Base-by-base conservation (phyloP, 2,329 filamentous ascomycete genomes). In the Paecilomyces formosus region DNA sequence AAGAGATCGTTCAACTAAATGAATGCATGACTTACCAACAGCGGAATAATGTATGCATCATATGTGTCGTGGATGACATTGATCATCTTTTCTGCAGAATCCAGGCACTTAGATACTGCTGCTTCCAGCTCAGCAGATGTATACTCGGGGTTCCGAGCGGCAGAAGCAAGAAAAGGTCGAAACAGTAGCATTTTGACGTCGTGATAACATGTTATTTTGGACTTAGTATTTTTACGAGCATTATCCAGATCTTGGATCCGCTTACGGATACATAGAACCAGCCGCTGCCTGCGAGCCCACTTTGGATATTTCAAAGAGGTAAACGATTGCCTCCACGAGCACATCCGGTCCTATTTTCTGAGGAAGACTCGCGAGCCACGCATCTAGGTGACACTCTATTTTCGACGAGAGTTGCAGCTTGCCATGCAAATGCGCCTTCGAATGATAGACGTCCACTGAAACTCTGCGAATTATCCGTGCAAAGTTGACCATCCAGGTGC, bases 161-260 rank as follows among this genome's bases (percentile, higher is more conserved):
- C 72, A 55, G 70, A 71, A 57, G 65, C 63, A 6, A 72, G 60
- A 55, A 72, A 75, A 11, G 70, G 72, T 31, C 71, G 68, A 58
- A 74, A 74, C 0, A 73, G 66, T 3, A 76, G 64, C 69, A 76
- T 76, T 53, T 72, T 75, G 12, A 76, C 70, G 53, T 76, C 76
- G 26, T 74, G 70, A 55, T 76, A 77, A 28, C 72, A 71, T 74
- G 26, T 52, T 2, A 28, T 21, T 26, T 26, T 3, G 11, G 39
- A 56, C 28, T 59, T 22, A 62, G 51, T 24, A 54, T 18, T 18
- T 15, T 7, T 9, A 21, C 3, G 6, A 45, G 28, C 21, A 18
- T 2, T 15, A 26, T 28, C 6, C 1, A 51, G 12, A 2, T n/a
- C 1, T 11, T 13, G 12, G n/a, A 7, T 12, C 3, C 12, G 64